Evolutionary conservation across 139 green algal species (phyloP).

Genomic region (Coelastrella sp.): DNA sequence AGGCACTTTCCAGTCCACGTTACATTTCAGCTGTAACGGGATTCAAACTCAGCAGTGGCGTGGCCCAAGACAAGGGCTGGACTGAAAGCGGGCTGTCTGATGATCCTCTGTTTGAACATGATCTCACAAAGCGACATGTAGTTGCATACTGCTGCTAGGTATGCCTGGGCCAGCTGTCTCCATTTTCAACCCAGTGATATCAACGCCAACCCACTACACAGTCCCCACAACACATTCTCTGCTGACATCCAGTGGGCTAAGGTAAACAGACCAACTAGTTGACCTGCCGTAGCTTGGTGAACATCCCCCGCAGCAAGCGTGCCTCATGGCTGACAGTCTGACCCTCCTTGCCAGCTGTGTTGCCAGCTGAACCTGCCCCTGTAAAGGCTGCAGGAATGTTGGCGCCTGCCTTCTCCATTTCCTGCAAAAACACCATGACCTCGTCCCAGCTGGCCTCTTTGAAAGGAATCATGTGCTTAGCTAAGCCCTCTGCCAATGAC

Average conservation of each 20-base stretch:
- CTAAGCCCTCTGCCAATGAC: slow-evolving; percentile 83
- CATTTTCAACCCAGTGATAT: no score
- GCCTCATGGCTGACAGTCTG: slow-evolving; percentile 63
- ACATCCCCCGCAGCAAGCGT: slow-evolving; percentile 64
- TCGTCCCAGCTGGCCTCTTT: slow-evolving; percentile 78
- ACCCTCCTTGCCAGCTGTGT: slow-evolving; percentile 43
- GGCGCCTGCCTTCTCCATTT: slow-evolving; percentile 24
- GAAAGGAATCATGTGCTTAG: slow-evolving; percentile 89
- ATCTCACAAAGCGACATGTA: no score
- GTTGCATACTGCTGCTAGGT: no score
- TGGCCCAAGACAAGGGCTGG: no score
- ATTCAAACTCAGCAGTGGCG: no score
- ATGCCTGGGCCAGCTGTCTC: no score
- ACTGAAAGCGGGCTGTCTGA: no score
- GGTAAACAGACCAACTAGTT: background rate
- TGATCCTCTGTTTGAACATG: no score
- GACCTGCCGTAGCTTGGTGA: slow-evolving; percentile 59
- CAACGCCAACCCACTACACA: no score
- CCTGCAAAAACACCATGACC: slow-evolving; percentile 57
- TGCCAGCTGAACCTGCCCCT: background rate
- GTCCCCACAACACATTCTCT: background rate
- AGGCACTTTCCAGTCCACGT: no score
- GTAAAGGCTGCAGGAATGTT: slow-evolving; percentile 25
- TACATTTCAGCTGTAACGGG: no score
- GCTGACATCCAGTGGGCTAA: background rate